phyloP scores from a whole-genome alignment of 495 filamentous ascomycete genomes.

The Saxophila tyrrhenica region DNA sequence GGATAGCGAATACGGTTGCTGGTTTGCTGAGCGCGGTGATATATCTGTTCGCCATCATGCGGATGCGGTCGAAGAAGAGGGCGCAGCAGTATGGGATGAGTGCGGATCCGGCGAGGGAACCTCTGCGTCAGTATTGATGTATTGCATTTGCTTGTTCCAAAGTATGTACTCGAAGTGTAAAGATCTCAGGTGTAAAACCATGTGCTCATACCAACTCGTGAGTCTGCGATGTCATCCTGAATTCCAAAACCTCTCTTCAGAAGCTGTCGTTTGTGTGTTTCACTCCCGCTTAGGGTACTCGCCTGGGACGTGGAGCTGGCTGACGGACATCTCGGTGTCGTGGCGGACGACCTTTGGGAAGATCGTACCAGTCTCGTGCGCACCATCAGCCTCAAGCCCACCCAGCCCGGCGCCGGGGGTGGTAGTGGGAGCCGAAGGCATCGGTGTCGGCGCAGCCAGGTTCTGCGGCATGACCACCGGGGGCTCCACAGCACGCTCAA shows the following conservation, averaged over 20 bases:
- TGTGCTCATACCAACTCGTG: not conserved
- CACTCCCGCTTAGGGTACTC: constrained; percentile 15
- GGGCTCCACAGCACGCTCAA: not conserved
- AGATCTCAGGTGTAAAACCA: not conserved
- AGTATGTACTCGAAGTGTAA: not conserved
- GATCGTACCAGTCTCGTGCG: constrained; percentile 17
- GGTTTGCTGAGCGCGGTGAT: constrained; percentile 19
- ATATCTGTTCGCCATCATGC: constrained; percentile 18
- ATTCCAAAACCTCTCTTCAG: not conserved
- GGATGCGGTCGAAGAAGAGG: constrained; percentile 23
- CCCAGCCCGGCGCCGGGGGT: constrained; percentile 2
- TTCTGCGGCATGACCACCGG: not conserved
- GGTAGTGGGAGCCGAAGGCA: not conserved
- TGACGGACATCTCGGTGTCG: constrained; percentile 28
- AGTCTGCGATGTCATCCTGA: not conserved
- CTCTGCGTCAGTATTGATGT: not conserved
- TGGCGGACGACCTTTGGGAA: constrained; percentile 26
- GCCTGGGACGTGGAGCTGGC: constrained; percentile 30
- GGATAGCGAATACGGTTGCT: constrained; percentile 22
- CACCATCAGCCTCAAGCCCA: constrained; percentile 7
- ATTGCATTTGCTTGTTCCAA: not conserved
- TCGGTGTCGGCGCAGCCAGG: not conserved
- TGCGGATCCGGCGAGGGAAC: not conserved
- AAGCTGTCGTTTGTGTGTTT: not conserved
- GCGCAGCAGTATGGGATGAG: not conserved